Evolutionary conservation across 2,329 filamentous ascomycete genomes (phyloP).

Genomic region (Curvularia lunata): DNA sequence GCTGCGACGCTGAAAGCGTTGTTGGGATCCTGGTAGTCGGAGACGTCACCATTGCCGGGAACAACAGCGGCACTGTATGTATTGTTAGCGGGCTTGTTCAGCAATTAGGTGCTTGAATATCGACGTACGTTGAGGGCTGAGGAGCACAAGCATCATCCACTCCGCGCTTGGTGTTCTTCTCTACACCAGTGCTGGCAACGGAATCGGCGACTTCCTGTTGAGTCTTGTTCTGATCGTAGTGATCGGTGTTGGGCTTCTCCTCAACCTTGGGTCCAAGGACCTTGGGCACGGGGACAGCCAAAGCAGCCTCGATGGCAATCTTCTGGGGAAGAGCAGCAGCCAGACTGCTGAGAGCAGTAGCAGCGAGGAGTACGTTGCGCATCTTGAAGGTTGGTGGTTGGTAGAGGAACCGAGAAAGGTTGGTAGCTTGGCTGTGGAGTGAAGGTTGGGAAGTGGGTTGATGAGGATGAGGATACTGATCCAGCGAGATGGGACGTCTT

Average conservation of each 20-base stretch:
- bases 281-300: conserved; percentile 38
- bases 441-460: conserved; percentile 15
- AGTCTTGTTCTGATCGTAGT: conserved; percentile 7
- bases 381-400: conserved; percentile 25
- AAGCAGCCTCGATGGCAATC: conserved; percentile 49
- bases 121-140: conserved; percentile 23
- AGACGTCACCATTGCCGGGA: not conserved
- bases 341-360: conserved; percentile 23
- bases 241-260: conserved; percentile 7
- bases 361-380: conserved; percentile 29
- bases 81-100: conserved; percentile 1
- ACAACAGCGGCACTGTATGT: not conserved
- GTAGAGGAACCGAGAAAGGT: conserved; percentile 13
- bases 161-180: no score
- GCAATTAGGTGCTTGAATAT: not conserved
- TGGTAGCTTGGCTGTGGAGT: conserved; percentile 6
- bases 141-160: no score
- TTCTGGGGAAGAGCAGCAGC: conserved; percentile 32
- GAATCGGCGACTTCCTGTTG: conserved; percentile 18
- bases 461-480: conserved; percentile 21
- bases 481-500: conserved; percentile 17
- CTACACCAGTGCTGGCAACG: conserved; percentile 17
- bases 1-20: conserved; percentile 21
- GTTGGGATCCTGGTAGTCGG: conserved; percentile 17
- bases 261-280: conserved; percentile 37